These are phyloP conservation scores for Musa balbisiana DNA, from an alignment of 202 grass and related monocot species.

Conservation along the genomic window DNA sequence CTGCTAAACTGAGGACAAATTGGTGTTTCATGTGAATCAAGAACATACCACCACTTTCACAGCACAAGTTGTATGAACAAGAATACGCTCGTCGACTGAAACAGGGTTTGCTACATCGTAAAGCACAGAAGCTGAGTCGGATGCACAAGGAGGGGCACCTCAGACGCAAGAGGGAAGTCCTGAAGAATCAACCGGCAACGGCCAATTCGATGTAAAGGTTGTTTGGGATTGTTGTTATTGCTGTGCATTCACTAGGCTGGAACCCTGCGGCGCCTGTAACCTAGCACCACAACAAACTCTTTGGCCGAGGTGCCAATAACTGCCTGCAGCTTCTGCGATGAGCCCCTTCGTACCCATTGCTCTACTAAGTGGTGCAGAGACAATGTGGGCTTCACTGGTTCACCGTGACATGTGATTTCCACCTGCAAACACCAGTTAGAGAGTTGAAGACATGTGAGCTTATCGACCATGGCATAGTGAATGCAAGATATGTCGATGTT, in stretches of 20 bases:
- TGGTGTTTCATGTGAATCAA: background rate
- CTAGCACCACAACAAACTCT: conserved; percentile 63
- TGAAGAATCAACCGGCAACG: background rate
- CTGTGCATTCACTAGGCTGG: background rate
- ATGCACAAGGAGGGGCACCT: background rate
- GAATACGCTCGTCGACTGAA: background rate
- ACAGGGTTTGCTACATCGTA: background rate
- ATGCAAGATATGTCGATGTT: background rate
- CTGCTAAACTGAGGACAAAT: background rate
- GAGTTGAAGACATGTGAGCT: background rate
- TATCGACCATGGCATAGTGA: too few species aligned
- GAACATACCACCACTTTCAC: background rate
- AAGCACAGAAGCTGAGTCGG: background rate
- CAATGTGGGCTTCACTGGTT: conserved; percentile 42
- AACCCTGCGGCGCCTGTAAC: conserved; percentile 36
- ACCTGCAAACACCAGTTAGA: conserved; percentile 35
- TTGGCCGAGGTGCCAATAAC: conserved; percentile 45
- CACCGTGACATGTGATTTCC: conserved; percentile 52
- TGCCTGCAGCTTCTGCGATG: conserved; percentile 32
- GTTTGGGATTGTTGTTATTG: background rate
- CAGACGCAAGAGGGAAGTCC: background rate
- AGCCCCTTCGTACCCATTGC: conserved; percentile 43
- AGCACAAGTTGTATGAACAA: background rate
- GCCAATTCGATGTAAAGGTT: background rate
- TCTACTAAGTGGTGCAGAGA: conserved; percentile 51